phyloP scores from a whole-genome alignment of 768 basidiomycete genomes.

The Xerocomellus amylosporus region DNA sequence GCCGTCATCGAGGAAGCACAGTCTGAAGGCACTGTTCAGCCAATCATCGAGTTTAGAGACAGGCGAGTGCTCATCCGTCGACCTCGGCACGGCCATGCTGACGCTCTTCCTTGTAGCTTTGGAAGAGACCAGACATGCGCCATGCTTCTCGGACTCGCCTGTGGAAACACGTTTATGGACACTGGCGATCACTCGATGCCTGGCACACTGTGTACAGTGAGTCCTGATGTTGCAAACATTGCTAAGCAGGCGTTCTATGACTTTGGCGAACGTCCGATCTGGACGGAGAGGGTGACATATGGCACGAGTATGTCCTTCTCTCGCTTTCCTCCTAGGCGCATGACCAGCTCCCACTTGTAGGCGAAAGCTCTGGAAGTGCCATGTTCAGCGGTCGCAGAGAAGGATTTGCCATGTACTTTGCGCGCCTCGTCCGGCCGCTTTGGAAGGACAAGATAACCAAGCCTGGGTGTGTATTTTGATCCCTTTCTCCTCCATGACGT shows the following conservation, averaged over 20 bases:
- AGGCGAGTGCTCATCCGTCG: slow-evolving; percentile 44
- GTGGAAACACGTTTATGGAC: slow-evolving; percentile 80
- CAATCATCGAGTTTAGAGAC: slow-evolving; percentile 81
- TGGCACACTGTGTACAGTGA: slow-evolving; percentile 49
- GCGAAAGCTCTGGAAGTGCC: slow-evolving; percentile 67
- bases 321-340: not conserved
- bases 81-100: not conserved
- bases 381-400: slow-evolving; percentile 87
- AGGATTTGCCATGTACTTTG: slow-evolving; percentile 83
- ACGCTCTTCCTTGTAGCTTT: slow-evolving; percentile 50
- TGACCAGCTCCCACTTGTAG: slow-evolving; percentile 30
- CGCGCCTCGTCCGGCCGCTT: slow-evolving; percentile 78
- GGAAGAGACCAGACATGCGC: slow-evolving; percentile 90
- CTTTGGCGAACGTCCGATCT: slow-evolving; percentile 78
- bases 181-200: slow-evolving; percentile 44
- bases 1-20: slow-evolving; percentile 82
- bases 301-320: slow-evolving; percentile 54
- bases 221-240: slow-evolving; percentile 60
- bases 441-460: slow-evolving; percentile 83
- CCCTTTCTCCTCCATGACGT: not conserved
- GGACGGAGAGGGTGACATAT: slow-evolving; percentile 75
- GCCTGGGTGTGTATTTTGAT: slow-evolving; percentile 44
- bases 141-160: slow-evolving; percentile 84
- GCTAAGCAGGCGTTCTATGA: slow-evolving; percentile 89
- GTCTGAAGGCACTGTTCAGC: slow-evolving; percentile 68